Evolutionary conservation across 148 eudicot species (phyloP), one percentile per base, ranked within the genome.

Genomic region (Pharnaceum exiguum): DNA sequence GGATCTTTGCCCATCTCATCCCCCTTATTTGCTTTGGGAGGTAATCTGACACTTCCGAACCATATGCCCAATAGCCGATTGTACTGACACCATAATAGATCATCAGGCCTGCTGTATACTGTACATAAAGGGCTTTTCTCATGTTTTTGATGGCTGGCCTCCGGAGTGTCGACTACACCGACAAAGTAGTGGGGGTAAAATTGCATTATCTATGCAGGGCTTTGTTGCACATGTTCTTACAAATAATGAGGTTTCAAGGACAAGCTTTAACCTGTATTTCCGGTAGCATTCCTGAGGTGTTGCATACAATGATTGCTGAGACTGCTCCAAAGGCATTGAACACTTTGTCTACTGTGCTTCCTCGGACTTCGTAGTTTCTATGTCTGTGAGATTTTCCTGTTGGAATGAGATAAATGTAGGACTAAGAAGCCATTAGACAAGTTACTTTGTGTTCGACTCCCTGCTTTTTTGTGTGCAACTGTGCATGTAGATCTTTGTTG

Each of bases 1-100:
- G 48, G 62, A 80, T 48, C 69, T 80, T 77, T 33, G 73, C 83
- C 83, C 86, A 83, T 62, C 54, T 83, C 23, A 79, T 85, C 11
- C 83, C 83, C 29, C 81, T 62, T 58, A 80, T 48, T 21, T 67
- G 57, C 30, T 54, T 55, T 8, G 83, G 86, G 13, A 83, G 79
- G 73, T 83, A 83, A 28, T 72, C 80, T 27, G 83, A 78, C 39
- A 77, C 83, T 13, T 37, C 44, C 16, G 89, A 71, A 38, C 89
- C 85, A 64, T 77, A 83, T 46, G 82, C 73, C 89, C 89, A 83
- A 48, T 83, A 83, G 31, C 85, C 89, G 17, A 50, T 54, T 46
- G 80, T 57, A 65, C 71, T 74, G 50, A 83, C 85, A 38, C 89
- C 80, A 62, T 80, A 83, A 54, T 80, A 83, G 18, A 74, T 39